A percentile compares a stretch with the other conserved stretches of the same genome.
Evolutionary conservation across 768 basidiomycete species (phyloP).

Genomic region (Exsudoporus frostii): DNA sequence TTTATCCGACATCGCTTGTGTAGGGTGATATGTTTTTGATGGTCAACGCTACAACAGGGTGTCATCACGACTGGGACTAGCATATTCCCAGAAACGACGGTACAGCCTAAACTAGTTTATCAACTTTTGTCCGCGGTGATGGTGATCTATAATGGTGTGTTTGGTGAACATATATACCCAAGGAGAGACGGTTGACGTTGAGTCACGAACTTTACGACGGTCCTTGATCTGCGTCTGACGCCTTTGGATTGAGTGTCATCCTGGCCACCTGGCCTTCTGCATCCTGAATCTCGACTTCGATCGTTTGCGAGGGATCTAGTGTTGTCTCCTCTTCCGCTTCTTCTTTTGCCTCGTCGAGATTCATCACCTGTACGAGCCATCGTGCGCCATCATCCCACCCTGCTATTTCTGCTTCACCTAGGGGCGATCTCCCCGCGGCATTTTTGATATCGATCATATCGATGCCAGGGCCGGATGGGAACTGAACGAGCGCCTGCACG

Average conservation of each 20-base stretch:
- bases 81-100: background rate
- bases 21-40: background rate
- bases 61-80: no score
- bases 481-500: slow-evolving; percentile 57
- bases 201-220: background rate
- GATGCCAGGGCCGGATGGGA: slow-evolving; percentile 55
- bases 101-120: background rate
- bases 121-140: background rate
- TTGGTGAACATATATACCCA: background rate
- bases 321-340: slow-evolving; percentile 25
- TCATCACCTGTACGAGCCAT: slow-evolving; percentile 82
- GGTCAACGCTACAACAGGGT: background rate
- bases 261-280: slow-evolving; percentile 66
- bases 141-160: no score
- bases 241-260: slow-evolving; percentile 44
- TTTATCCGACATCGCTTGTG: background rate
- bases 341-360: slow-evolving; percentile 51
- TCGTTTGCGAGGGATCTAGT: slow-evolving; percentile 36
- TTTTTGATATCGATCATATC: slow-evolving; percentile 78
- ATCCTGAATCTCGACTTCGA: slow-evolving; percentile 71
- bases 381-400: slow-evolving; percentile 83
- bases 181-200: background rate
- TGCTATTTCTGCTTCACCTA: slow-evolving; percentile 75
- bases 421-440: slow-evolving; percentile 65
- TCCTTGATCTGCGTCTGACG: background rate